Evolutionary conservation across 371 early-diverging fungal genomes (phyloP), one percentile per base, ranked within the genome.

Genomic region (Circinella minor): DNA sequence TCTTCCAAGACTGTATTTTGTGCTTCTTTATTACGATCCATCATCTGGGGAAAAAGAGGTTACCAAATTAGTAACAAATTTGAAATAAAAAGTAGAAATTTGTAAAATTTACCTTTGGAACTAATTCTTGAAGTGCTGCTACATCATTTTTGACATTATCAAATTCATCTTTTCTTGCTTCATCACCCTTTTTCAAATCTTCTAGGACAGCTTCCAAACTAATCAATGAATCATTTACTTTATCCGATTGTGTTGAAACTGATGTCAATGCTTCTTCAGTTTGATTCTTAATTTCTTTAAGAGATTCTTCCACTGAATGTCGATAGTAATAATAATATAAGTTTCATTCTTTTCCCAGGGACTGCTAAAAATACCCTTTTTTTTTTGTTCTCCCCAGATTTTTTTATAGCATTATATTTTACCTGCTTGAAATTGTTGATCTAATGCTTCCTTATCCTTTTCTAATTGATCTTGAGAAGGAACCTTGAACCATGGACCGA

Each of bases 21-120:
- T 36, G 90, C 82, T 65, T 93, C 89, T 69, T 91, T 92, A 63
- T 86, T 83, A 75, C 91, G 90, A 48, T 93, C 91, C 75, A 94
- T 76, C 69, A 92, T 72, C 93, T 93, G 63, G n/a, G 27, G 63
- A 18, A 65, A 43, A 43, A 43, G 3, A 55, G n/a, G 14, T 55
- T 46, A 6, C 20, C 36, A 14, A 48, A 47, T 47, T 47, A 64
- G 48, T 48, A 13, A 14, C 1, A 36, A 3, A 43, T 39, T 4
- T 20, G 0, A 18, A 11, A 57, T 34, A 5, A 7, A 48, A 43
- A 43, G 43, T 43, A 11, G 9, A 11, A 43, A 9, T 43, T 47
- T 15, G 15, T 47, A 11, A 47, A 11, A 20, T 49, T 68, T 83
- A 93, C 93, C 85, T 91, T 89, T 47, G 96, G 93, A n/a, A 96